Base-by-base conservation (phyloP, 257 asterid genomes). In the Thymus mandschuricus region DNA sequence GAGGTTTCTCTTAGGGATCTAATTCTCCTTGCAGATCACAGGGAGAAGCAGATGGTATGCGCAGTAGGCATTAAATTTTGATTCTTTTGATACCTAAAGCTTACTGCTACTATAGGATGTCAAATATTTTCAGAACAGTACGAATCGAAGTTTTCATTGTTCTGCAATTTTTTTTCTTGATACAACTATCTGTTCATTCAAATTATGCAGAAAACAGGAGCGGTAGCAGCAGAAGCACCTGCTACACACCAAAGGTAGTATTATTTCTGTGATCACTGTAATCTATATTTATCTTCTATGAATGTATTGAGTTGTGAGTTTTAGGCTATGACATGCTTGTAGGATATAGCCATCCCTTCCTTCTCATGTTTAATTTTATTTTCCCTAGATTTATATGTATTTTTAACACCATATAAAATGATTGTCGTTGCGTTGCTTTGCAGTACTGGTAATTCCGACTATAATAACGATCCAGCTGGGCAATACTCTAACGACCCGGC, bases 11-110 rank as follows among this genome's bases (percentile, higher is more conserved):
- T 94, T 51, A 87, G 89, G 87, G 96, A 91, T 80, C 73, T 94
- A 69, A 82, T 94, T 81, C 64, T 87, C 70, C 90, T 92, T 60
- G 95, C 89, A 8, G 99, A 91, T 78, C 83, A 89, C 88, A 85
- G 71, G 80, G 99, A 94, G 82, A 79, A 81, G 70, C 74, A 79
- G 71, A 72, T 28, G 86, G 96, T 88, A 81, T 41, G 77, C 66
- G 29, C 15, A 43, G 68, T 74, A 27, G 71, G 44, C 66, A 69
- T 12, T 56, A 44, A 60, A 13, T 60, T 50, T 34, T 51, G 6
- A 3, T 73, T 35, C 68, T n/a, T 51, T 52, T 30, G 4, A 33
- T 46, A 30, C 33, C 68, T 68, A 64, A 30, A n/a, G 50, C 33
- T 51, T 8, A 21, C 72, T 52, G 57, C 43, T 62, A 38, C n/a